phyloP scores from a whole-genome alignment of 176 grass and related monocot genomes.

The Carex scoparia region DNA sequence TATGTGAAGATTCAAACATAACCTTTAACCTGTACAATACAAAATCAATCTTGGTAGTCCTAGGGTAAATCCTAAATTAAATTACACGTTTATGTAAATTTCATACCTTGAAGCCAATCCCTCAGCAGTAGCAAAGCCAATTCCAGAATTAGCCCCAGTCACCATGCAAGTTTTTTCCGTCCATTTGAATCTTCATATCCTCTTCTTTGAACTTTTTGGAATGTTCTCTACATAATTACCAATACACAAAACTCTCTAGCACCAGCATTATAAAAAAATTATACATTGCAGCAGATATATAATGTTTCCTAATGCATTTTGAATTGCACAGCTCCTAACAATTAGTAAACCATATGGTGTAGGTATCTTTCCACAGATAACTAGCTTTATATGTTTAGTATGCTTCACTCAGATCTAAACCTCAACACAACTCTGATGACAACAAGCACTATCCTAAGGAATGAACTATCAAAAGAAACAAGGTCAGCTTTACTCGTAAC shows the following conservation, averaged over 20 bases:
- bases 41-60: no score
- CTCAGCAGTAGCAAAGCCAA: conserved; percentile 76
- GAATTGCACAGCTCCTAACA: neutral
- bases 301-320: neutral
- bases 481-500: no score
- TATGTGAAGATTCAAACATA: neutral
- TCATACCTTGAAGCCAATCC: conserved; percentile 75
- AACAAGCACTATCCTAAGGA: no score
- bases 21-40: neutral
- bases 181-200: conserved; percentile 68
- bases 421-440: no score
- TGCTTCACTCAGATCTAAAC: no score
- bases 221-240: conserved; percentile 48
- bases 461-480: no score
- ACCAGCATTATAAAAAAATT: neutral
- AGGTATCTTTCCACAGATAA: neutral
- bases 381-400: no score
- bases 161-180: conserved; percentile 84
- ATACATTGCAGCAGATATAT: neutral
- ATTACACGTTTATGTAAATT: neutral
- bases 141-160: conserved; percentile 90
- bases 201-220: conserved; percentile 87
- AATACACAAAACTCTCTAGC: neutral
- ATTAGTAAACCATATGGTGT: neutral
- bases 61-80: neutral